Conservation (phyloP, 1,139 yeast species). For the Debaryomycetaceae sp. region DNA sequence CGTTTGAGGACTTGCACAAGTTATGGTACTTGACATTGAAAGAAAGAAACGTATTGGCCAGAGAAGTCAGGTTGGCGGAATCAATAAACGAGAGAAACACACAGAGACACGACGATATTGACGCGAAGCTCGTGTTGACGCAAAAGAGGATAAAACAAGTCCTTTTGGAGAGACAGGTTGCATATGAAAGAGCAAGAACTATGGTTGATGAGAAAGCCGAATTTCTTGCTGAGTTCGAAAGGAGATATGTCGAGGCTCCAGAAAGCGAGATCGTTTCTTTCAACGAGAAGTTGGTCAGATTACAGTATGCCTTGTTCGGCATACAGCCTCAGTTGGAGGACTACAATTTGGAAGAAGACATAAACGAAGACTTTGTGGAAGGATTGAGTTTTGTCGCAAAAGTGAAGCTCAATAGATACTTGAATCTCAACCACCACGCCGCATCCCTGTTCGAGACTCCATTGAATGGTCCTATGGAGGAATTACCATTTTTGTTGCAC, state of each 20-base stretch:
- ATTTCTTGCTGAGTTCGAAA: conserved; percentile 56
- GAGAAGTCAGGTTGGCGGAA: conserved; percentile 60
- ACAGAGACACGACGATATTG: conserved; percentile 28
- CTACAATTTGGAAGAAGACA: conserved; percentile 46
- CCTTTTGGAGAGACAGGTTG: conserved; percentile 78
- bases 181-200: conserved; percentile 60
- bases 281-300: conserved; percentile 69
- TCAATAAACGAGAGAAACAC: conserved; percentile 25
- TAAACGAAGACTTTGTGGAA: conserved; percentile 51
- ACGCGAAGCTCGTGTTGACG: conserved; percentile 33
- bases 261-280: conserved; percentile 55
- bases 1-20: conserved; percentile 86
- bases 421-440: conserved; percentile 17
- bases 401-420: conserved; percentile 49
- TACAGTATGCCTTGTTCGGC: conserved; percentile 80
- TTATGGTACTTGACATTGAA: conserved; percentile 86
- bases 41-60: conserved; percentile 74
- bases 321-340: conserved; percentile 53
- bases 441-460: conserved; percentile 22
- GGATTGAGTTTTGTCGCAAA: conserved; percentile 70
- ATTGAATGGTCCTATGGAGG: conserved; percentile 40
- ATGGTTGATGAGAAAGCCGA: conserved; percentile 43
- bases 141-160: conserved; percentile 75
- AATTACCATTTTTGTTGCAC: conserved; percentile 41
- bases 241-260: conserved; percentile 56